These are phyloP conservation scores for Artemisia annua DNA, from an alignment of 129 eudicot genomes.

Conservation along the genomic window DNA sequence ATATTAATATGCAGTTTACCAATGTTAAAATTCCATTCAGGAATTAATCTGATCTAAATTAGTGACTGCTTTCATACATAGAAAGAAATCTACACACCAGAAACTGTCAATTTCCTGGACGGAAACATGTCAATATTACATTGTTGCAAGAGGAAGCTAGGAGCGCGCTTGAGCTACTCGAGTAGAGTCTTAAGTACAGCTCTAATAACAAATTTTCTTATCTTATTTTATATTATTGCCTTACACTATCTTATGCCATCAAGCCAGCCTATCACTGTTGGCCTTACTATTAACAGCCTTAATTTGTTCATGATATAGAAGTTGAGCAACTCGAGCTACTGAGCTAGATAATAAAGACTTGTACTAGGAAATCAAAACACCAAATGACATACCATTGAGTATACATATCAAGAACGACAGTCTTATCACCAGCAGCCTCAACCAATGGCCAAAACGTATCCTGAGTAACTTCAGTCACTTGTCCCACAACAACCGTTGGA, in stretches of 20 bases:
- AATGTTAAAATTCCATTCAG: not conserved
- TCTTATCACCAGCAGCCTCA: constrained; percentile 15
- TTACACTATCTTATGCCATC: too few species aligned
- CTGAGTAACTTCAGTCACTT: constrained; percentile 62
- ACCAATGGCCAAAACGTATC: constrained; percentile 47
- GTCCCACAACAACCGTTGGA: constrained; percentile 44
- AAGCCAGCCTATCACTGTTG: too few species aligned
- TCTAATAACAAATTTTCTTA: too few species aligned
- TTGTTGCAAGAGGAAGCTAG: not conserved
- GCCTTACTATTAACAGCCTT: too few species aligned
- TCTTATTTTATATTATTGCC: too few species aligned
- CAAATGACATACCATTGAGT: constrained; percentile 6
- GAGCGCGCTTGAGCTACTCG: not conserved
- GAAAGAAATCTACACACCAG: not conserved
- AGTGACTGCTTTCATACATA: not conserved
- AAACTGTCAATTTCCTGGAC: not conserved
- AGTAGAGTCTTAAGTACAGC: too few species aligned
- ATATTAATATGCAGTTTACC: not conserved
- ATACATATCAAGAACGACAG: constrained; percentile 12
- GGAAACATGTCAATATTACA: not conserved
- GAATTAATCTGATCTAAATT: too few species aligned
- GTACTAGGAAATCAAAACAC: not conserved
- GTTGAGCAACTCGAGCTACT: not conserved
- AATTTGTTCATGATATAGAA: too few species aligned
- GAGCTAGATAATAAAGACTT: not conserved